Evolutionary conservation across 345 rosid genomes (phyloP).

Genomic region (Bruguiera parviflora): DNA sequence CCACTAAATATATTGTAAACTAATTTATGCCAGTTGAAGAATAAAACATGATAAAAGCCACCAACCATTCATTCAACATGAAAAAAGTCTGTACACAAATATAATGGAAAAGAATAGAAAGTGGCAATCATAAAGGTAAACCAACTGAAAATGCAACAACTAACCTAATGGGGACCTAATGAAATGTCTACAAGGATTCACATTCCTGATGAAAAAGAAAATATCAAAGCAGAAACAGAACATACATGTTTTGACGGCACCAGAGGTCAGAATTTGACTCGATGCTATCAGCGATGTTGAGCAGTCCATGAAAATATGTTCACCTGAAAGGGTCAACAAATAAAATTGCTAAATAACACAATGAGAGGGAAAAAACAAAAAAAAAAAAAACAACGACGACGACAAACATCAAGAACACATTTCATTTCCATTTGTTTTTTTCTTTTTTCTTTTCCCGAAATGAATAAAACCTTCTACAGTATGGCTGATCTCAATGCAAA

Average conservation of each 20-base stretch:
- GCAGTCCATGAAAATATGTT: conserved; percentile 68
- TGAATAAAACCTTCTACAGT: neutral
- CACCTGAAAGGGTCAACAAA: conserved; percentile 51
- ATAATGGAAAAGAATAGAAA: no score
- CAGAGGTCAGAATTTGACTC: conserved; percentile 63
- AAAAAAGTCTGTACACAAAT: neutral
- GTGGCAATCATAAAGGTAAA: neutral
- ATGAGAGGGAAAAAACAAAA: neutral
- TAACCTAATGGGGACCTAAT: neutral
- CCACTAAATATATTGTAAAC: neutral
- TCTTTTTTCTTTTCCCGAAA: neutral
- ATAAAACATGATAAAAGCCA: neutral
- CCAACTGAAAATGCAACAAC: neutral
- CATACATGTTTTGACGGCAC: conserved; percentile 72
- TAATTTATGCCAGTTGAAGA: neutral
- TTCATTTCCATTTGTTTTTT: neutral
- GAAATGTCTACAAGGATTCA: neutral
- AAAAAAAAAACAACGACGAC: no score
- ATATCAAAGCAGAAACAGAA: conserved; percentile 15
- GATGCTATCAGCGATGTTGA: conserved; percentile 56
- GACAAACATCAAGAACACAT: neutral
- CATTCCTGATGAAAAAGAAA: neutral
- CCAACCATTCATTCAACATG: neutral
- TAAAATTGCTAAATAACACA: neutral
- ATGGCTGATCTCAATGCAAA: neutral